Evolutionary conservation across 2,329 filamentous ascomycete genomes (phyloP).

Genomic region (Colletotrichum musicola): DNA sequence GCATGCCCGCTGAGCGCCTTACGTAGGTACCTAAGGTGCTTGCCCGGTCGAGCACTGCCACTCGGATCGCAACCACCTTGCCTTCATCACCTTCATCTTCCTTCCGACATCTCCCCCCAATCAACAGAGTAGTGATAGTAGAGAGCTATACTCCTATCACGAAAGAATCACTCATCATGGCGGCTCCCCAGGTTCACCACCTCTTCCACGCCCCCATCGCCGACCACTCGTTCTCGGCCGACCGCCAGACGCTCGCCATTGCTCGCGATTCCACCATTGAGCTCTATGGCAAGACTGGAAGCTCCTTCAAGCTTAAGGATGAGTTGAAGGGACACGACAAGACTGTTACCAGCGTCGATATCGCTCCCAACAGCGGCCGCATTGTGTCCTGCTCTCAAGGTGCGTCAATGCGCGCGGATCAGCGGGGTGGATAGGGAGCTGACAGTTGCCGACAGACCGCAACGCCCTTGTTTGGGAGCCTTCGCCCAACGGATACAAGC

Average conservation of each 20-base stretch:
- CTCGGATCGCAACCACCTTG: conserved; percentile 16
- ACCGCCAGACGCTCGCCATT: conserved; percentile 89
- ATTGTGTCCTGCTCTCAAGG: conserved; percentile 99
- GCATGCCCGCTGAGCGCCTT: conserved; percentile 10
- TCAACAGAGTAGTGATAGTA: conserved; percentile 76
- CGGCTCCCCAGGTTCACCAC: conserved; percentile 90
- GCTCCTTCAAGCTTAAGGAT: conserved; percentile 85
- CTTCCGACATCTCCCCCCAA: conserved; percentile 11
- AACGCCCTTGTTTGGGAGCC: conserved; percentile 99
- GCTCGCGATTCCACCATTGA: conserved; percentile 91
- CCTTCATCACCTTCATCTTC: conserved; percentile 4
- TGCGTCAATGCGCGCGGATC: conserved; percentile 51
- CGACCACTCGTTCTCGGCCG: conserved; percentile 97
- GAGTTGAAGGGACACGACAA: conserved; percentile 98
- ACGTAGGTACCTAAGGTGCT: conserved; percentile 15
- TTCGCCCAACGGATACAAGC: conserved; percentile 93
- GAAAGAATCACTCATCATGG: conserved; percentile 68
- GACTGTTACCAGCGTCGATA: conserved; percentile 94
- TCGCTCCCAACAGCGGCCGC: conserved; percentile 88
- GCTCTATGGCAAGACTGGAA: conserved; percentile 82
- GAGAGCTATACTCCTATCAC: conserved; percentile 95
- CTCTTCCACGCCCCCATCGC: conserved; percentile 97
- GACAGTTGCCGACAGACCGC: conserved; percentile 72
- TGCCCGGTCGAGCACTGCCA: conserved; percentile 22
- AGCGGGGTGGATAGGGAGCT: neutral